phyloP scores from a whole-genome alignment of 805 yeast genomes.

The Starmerella scarabaei region DNA sequence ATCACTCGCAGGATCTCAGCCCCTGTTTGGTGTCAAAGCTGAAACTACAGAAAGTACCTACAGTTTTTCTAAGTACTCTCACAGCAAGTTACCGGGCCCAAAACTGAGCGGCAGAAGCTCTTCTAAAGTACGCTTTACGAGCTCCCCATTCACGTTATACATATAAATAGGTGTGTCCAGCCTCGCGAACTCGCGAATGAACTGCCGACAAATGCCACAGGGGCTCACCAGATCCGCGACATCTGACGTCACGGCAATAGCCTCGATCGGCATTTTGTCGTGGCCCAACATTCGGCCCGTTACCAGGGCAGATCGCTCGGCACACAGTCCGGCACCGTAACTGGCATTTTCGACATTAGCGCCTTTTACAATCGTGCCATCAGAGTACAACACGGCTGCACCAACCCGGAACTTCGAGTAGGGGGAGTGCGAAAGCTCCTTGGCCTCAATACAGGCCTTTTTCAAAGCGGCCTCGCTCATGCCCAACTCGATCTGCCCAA shows the following conservation, averaged over 20 bases:
- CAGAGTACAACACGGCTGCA: slow-evolving; percentile 46
- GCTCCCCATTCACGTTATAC: slow-evolving; percentile 39
- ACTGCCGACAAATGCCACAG: slow-evolving; percentile 90
- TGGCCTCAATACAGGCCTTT: slow-evolving; percentile 30
- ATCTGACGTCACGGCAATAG: slow-evolving; percentile 59
- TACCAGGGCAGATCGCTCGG: slow-evolving; percentile 56
- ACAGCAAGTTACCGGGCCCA: slow-evolving; percentile 57
- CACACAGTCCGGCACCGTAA: slow-evolving; percentile 68
- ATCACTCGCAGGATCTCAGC: too few species aligned
- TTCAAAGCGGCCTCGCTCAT: slow-evolving; percentile 12
- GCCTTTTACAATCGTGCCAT: slow-evolving; percentile 45
- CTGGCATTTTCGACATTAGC: slow-evolving; percentile 92
- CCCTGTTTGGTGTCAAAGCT: too few species aligned
- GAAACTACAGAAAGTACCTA: too few species aligned
- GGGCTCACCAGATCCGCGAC: slow-evolving; percentile 53
- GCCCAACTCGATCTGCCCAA: too few species aligned
- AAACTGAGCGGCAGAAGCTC: slow-evolving; percentile 73
- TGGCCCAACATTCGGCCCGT: slow-evolving; percentile 37
- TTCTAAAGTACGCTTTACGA: slow-evolving; percentile 36
- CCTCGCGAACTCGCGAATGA: slow-evolving; percentile 64
- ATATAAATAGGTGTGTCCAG: slow-evolving; percentile 47
- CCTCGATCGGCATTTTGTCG: slow-evolving; percentile 32
- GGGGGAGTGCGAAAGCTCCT: slow-evolving; percentile 48
- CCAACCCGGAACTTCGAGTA: slow-evolving; percentile 79
- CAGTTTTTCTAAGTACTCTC: too few species aligned